Evolutionary conservation across 2,329 filamentous ascomycete species (phyloP), one percentile per base, ranked within the genome.

Genomic region (Byssothecium circinans): DNA sequence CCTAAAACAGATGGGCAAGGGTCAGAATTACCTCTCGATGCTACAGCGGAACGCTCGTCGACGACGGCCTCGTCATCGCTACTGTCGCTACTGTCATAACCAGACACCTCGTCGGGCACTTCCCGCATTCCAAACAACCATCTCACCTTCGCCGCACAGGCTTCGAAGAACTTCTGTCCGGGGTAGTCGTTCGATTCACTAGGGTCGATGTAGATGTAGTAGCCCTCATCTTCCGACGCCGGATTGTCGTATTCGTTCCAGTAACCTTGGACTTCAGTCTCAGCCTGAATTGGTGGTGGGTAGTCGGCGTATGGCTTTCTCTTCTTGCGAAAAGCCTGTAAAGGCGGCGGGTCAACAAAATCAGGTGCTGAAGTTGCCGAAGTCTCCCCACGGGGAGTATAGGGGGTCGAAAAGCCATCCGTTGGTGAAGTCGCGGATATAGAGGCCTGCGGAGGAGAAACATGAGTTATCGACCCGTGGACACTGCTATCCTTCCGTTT

Each of bases 181-280:
- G 86, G 83, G 45, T 88, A 87, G 27, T 73, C 74, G 15, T 72
- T 62, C 8, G 79, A 75, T 1, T 81, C 81, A 56, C 89, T 80
- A 0, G 88, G 88, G 62, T 91, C 81, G 49, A 92, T 76, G 60
- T 89, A 90, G 56, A 94, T 85, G 67, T 90, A 94, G 23, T 79
- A 80, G 29, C 81, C 79, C 17, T 83, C 78, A 12, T 78, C 73
- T 2, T 79, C 83, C 10, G 72, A 74, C 65, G 89, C 90, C 8
- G 87, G 88, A 64, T 91, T 75, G 57, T 95, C 89, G 68, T 92
- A 94, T 68, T 95, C 89, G 68, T 89, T 92, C 89, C 89, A 95
- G 65, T 92, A 94, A 41, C 68, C 50, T 58, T 71, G 60, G 27
- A 50, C 50, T 23, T 51, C 60, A 10, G 46, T 33, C 14, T 65